These are phyloP conservation scores for Collybiopsis luxurians DNA, from an alignment of 768 basidiomycete genomes.

Conservation along the genomic window DNA sequence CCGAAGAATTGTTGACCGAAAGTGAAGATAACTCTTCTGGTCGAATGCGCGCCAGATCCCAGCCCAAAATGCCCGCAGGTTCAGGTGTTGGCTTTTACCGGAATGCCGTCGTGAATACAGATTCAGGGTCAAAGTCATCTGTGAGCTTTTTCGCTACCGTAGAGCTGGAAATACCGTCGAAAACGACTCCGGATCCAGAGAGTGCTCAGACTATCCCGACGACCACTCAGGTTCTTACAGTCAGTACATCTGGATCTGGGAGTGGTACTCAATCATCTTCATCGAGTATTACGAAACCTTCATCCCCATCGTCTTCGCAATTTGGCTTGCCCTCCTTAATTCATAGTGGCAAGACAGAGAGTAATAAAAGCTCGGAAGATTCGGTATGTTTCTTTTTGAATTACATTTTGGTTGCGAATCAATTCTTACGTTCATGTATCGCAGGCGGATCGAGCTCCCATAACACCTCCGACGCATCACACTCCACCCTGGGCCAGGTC, in stretches of 20 bases:
- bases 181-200: constrained; percentile 19
- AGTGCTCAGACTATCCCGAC: constrained; percentile 14
- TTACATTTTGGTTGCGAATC: neutral
- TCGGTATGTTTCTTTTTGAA: constrained; percentile 39
- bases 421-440: constrained; percentile 12
- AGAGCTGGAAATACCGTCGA: constrained; percentile 53
- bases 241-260: neutral
- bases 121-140: constrained; percentile 41
- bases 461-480: constrained; percentile 45
- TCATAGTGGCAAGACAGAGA: constrained; percentile 38
- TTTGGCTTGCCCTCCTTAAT: constrained; percentile 24
- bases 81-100: constrained; percentile 74
- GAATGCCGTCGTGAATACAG: constrained; percentile 52
- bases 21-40: constrained; percentile 9
- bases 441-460: constrained; percentile 42
- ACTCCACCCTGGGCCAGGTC: constrained; percentile 54
- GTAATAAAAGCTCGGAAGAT: constrained; percentile 47
- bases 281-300: constrained; percentile 13
- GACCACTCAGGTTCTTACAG: neutral
- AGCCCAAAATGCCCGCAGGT: constrained; percentile 71
- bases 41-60: constrained; percentile 44
- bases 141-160: constrained; percentile 81
- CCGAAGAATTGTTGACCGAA: neutral
- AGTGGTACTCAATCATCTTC: neutral
- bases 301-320: constrained; percentile 4